Evolutionary conservation across 129 eudicot genomes (phyloP), one percentile per base, ranked within the genome.

Genomic region (Silybum marianum): DNA sequence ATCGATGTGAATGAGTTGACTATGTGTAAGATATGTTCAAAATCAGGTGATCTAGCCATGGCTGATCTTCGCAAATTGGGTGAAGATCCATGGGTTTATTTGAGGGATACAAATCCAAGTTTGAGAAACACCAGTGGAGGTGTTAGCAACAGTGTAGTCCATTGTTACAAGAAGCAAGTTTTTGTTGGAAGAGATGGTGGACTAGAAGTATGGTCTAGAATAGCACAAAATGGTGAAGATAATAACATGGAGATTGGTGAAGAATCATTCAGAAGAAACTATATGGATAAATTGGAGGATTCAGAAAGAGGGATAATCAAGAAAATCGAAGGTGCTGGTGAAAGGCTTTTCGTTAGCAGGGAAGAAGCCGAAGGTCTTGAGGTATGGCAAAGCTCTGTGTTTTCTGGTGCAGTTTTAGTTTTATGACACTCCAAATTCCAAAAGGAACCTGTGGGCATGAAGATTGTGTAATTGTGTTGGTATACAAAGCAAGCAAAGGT

Each of bases 281-380:
- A 71, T 77, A 87, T 95, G 73, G 99, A 95, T 87, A 92, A 93
- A 72, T 81, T 74, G 39, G 95, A 88, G 88, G 95, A 95, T 84
- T 78, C 89, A 0, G 75, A 81, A 46, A 82, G 99, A 78, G 99
- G 99, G 34, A 77, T 86, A 2, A 91, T 95, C 1, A 91, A 76
- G 71, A 93, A 84, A 65, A 93, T 95, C 21, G 97, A 91, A 85
- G 98, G 99, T 5, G 99, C 95, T 60, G 98, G 98, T 28, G 92
- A 95, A 72, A 87, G 99, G 80, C 92, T 95, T 13, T 95, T 89
- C 80, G 93, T 95, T 83, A 84, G 90, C 36, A 91, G 99, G 85
- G 98, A 95, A 83, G 83, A 90, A 78, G 95, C 88, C 8, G 99
- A 95, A 79, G 99, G 99, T 68, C 90, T 95, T 84, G 99, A 95